These are phyloP conservation scores for Zizania palustris DNA, from an alignment of 202 grass and related monocot species.

Conservation along the genomic window DNA sequence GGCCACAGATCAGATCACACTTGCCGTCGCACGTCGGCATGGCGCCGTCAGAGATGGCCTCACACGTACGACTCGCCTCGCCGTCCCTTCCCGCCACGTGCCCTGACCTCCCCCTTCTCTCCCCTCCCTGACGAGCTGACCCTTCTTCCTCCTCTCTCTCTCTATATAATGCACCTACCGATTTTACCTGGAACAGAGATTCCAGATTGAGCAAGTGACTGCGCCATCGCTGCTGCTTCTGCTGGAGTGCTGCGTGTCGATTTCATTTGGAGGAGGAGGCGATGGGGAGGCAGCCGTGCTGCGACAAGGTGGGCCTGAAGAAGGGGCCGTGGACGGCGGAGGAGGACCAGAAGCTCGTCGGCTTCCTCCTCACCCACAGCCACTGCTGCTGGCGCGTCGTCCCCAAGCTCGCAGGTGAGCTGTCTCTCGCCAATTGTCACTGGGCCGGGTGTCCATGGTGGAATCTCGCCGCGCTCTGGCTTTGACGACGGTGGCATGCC, in stretches of 20 bases:
- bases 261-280: background rate
- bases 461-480: too few species aligned
- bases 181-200: slow-evolving; percentile 49
- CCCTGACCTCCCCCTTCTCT: background rate
- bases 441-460: too few species aligned
- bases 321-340: slow-evolving; percentile 77
- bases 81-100: slow-evolving; percentile 40
- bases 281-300: slow-evolving; percentile 90
- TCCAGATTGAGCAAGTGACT: background rate
- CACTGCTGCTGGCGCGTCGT: slow-evolving; percentile 89
- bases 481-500: background rate
- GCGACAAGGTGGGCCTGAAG: slow-evolving; percentile 76
- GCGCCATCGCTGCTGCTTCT: background rate
- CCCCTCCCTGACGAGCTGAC: background rate
- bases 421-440: too few species aligned
- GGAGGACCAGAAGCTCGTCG: slow-evolving; percentile 76
- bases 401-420: slow-evolving; percentile 62
- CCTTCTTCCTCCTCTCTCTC: background rate
- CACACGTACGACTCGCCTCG: slow-evolving; percentile 47
- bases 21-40: slow-evolving; percentile 8
- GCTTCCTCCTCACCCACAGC: slow-evolving; percentile 75
- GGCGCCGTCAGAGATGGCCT: slow-evolving; percentile 46
- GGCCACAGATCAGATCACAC: background rate
- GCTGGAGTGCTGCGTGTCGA: too few species aligned
- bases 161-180: slow-evolving; percentile 54